Percentiles rank a stretch among this genome's conserved stretches.
Conservation (phyloP, 164 flowering plant species). For the Annona cherimola region DNA sequence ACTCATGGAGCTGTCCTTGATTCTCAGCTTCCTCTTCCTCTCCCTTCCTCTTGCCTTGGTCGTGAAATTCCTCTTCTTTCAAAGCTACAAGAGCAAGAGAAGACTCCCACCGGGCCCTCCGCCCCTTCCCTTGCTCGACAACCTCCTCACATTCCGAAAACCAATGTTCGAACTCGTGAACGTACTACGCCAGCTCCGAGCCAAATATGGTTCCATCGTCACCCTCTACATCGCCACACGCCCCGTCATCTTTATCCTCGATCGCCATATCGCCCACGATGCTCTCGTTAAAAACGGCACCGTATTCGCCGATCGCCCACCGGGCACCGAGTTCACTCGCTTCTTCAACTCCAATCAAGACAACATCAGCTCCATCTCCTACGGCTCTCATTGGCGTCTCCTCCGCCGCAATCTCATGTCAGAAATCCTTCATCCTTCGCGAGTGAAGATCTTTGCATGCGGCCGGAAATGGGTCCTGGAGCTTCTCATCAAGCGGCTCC, state of each 20-base stretch:
- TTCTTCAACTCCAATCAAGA: conserved; percentile 17
- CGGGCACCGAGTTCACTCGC: conserved; percentile 3
- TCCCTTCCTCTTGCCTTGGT: neutral
- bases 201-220: conserved; percentile 38
- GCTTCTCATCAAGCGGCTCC: too few species aligned
- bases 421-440: too few species aligned
- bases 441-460: conserved; percentile 19
- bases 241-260: conserved; percentile 28
- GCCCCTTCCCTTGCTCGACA: too few species aligned
- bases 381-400: conserved; percentile 37
- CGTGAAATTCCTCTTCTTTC: neutral
- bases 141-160: too few species aligned
- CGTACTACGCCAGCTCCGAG: too few species aligned
- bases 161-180: too few species aligned
- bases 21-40: neutral
- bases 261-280: conserved; percentile 29
- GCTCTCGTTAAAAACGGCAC: conserved; percentile 38
- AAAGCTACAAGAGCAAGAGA: neutral
- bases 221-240: conserved; percentile 27
- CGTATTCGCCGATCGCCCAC: conserved; percentile 36
- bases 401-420: too few species aligned
- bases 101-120: too few species aligned
- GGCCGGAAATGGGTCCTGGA: too few species aligned
- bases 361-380: conserved; percentile 22
- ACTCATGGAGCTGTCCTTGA: neutral